A percentile compares a stretch with the other conserved stretches of the same genome.
Conservation (phyloP, 805 yeast species). For the Spathaspora passalidarum region DNA sequence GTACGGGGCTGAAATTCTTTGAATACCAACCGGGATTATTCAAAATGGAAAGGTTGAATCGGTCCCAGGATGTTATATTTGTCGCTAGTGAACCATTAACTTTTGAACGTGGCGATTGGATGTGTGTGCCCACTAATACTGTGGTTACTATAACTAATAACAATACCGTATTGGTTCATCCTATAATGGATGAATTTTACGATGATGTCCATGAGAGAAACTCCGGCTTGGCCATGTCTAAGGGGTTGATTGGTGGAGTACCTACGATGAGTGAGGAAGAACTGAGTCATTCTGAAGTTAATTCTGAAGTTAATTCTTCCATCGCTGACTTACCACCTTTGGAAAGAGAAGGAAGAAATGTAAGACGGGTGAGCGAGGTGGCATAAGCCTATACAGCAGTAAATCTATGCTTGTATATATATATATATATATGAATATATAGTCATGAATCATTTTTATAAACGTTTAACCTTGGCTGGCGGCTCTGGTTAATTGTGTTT, state of each 20-base stretch:
- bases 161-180: conserved; percentile 87
- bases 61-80: conserved; percentile 93
- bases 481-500: conserved; percentile 35
- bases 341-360: conserved; percentile 33
- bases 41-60: conserved; percentile 88
- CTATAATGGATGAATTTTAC: conserved; percentile 85
- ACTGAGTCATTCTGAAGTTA: conserved; percentile 1
- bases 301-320: conserved; percentile 18
- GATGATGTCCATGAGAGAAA: conserved; percentile 69
- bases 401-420: neutral
- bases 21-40: conserved; percentile 91
- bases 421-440: conserved; percentile 1
- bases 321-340: conserved; percentile 32
- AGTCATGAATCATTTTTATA: neutral
- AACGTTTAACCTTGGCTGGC: conserved; percentile 33
- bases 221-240: conserved; percentile 78
- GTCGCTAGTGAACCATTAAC: conserved; percentile 96
- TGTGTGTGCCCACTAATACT: conserved; percentile 92
- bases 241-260: conserved; percentile 91
- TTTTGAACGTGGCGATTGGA: conserved; percentile 97
- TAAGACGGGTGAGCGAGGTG: conserved; percentile 8
- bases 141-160: conserved; percentile 68
- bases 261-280: conserved; percentile 51
- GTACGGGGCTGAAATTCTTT: conserved; percentile 87
- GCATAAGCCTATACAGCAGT: neutral